Evolutionary conservation across 805 yeast genomes (phyloP).

Genomic region (Middelhovenomyces tepae): DNA sequence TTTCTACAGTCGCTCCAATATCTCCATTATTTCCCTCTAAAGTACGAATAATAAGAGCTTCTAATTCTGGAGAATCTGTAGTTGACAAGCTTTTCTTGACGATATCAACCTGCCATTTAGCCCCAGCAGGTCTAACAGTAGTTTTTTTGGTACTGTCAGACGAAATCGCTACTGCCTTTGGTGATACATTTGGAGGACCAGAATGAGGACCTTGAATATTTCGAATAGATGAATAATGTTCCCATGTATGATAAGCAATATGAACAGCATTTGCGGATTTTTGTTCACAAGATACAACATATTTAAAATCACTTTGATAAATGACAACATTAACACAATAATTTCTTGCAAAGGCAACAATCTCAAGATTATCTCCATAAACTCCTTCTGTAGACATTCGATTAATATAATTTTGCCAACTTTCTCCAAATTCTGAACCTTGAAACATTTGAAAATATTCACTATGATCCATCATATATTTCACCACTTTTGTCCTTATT

Average conservation of each 20-base stretch:
- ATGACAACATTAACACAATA: constrained; percentile 28
- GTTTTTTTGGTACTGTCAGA: no score
- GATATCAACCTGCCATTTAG: constrained; percentile 25
- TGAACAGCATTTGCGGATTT: no score
- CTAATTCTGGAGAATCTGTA: constrained; percentile 18
- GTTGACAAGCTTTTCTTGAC: constrained; percentile 20
- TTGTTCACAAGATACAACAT: constrained; percentile 23
- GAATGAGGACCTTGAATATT: constrained; percentile 30
- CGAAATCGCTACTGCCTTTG: no score
- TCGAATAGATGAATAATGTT: constrained; percentile 35
- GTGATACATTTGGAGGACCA: constrained; percentile 25
- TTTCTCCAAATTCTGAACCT: constrained; percentile 25
- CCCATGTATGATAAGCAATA: constrained; percentile 36
- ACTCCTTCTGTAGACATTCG: constrained; percentile 32
- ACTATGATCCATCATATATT: constrained; percentile 23
- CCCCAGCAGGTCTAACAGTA: constrained; percentile 1
- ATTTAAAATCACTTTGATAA: constrained; percentile 30
- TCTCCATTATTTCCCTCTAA: constrained; percentile 17
- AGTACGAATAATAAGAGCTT: constrained; percentile 8
- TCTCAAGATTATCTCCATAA: constrained; percentile 35
- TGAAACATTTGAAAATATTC: constrained; percentile 27
- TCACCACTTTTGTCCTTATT: constrained; percentile 26
- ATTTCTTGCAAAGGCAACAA: constrained; percentile 32
- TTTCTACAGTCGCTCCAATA: constrained; percentile 24
- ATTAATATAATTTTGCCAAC: constrained; percentile 27